phyloP scores from a whole-genome alignment of 2,329 filamentous ascomycete genomes.

The Apiospora saccharicola region DNA sequence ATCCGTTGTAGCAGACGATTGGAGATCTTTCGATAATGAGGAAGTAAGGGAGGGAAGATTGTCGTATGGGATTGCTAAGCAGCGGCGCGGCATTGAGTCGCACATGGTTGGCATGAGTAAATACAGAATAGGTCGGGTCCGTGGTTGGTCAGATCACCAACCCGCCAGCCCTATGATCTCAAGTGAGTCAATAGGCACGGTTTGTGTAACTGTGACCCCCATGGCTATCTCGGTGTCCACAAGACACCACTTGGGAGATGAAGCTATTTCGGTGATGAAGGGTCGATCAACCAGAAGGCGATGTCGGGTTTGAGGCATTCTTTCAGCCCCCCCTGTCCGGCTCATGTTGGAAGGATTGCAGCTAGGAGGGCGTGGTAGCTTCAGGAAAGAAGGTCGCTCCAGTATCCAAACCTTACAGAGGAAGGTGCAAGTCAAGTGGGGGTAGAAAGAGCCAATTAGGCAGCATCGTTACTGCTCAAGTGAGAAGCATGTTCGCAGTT shows the following conservation, averaged over 20 bases:
- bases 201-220: not conserved
- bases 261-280: slow-evolving; percentile 9
- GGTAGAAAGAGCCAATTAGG: not conserved
- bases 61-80: not conserved
- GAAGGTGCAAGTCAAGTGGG: not conserved
- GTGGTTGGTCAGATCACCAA: not conserved
- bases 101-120: not conserved
- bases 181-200: not conserved
- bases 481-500: not conserved
- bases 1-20: not conserved
- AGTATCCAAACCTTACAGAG: not conserved
- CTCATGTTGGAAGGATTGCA: not conserved
- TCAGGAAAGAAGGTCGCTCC: not conserved
- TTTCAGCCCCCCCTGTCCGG: not conserved
- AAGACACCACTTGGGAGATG: not conserved
- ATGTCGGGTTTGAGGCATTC: not conserved
- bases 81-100: not conserved
- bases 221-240: not conserved
- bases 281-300: not conserved
- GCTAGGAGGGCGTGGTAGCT: not conserved
- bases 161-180: not conserved
- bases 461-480: not conserved
- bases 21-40: not conserved
- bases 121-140: not conserved
- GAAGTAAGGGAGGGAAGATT: not conserved